These are phyloP conservation scores for Ploettnerulaceae sp. DNA, from an alignment of 2,329 filamentous ascomycete genomes.

Conservation along the genomic window DNA sequence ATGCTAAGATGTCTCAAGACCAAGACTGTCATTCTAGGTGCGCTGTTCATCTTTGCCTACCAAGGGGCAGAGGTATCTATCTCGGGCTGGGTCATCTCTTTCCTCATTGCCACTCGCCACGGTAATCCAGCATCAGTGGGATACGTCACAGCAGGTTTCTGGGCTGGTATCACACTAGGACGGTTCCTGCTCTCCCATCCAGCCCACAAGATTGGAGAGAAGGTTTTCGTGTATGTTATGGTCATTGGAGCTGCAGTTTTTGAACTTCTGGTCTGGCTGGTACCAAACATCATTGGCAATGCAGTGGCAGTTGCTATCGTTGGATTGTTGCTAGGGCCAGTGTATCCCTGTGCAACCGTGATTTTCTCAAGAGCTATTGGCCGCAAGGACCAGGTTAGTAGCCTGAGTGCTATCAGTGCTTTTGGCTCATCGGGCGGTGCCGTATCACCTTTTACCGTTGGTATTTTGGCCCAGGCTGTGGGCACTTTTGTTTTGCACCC, in stretches of 20 bases:
- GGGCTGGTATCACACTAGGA: constrained; percentile 71
- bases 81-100: constrained; percentile 82
- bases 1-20: constrained; percentile 46
- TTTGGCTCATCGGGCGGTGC: constrained; percentile 67
- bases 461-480: constrained; percentile 42
- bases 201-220: constrained; percentile 66
- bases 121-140: constrained; percentile 68
- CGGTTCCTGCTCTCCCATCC: constrained; percentile 66
- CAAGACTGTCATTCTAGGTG: constrained; percentile 62
- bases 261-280: constrained; percentile 72
- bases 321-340: constrained; percentile 69
- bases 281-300: constrained; percentile 69
- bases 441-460: constrained; percentile 51
- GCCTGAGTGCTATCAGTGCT: constrained; percentile 63
- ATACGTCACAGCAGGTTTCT: constrained; percentile 70
- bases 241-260: constrained; percentile 59
- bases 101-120: constrained; percentile 67
- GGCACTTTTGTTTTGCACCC: constrained; percentile 46
- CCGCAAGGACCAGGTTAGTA: constrained; percentile 54
- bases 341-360: constrained; percentile 69
- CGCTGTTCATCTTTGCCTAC: constrained; percentile 80
- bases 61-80: constrained; percentile 81
- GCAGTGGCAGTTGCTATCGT: constrained; percentile 64
- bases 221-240: constrained; percentile 59
- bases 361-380: constrained; percentile 59